A percentile compares a stretch with the other conserved stretches of the same genome.
Evolutionary conservation across 768 basidiomycete species (phyloP).

Genomic region (Mycena olivaceomarginata): DNA sequence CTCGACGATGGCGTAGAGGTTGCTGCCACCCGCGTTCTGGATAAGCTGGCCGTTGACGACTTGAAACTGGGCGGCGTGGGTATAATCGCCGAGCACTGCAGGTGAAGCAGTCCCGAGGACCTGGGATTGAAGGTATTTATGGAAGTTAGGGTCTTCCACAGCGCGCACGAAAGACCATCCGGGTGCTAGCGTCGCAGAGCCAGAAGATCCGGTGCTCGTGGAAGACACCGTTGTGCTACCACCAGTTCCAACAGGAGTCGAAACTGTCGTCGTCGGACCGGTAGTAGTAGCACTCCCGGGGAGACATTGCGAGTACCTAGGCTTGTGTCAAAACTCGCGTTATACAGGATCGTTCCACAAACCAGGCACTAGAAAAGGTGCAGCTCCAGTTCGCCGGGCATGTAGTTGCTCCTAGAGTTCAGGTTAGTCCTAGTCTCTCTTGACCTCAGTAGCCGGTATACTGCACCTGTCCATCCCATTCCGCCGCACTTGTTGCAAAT

Average conservation of each 20-base stretch:
- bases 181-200: conserved; percentile 65
- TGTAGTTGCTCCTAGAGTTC: conserved; percentile 18
- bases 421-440: background rate
- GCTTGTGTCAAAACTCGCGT: background rate
- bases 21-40: conserved; percentile 65
- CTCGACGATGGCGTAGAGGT: conserved; percentile 72
- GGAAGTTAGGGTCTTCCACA: conserved; percentile 76
- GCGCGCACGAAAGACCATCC: conserved; percentile 76
- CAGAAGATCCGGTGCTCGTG: conserved; percentile 55
- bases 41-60: conserved; percentile 74
- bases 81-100: conserved; percentile 72
- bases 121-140: conserved; percentile 76
- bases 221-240: conserved; percentile 44
- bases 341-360: background rate
- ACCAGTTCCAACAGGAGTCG: conserved; percentile 33
- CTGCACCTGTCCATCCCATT: conserved; percentile 29
- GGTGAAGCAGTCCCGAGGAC: conserved; percentile 62
- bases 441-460: background rate
- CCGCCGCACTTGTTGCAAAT: conserved; percentile 34
- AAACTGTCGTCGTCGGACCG: conserved; percentile 51
- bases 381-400: conserved; percentile 38
- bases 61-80: conserved; percentile 74
- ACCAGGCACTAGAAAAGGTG: conserved; percentile 20
- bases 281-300: conserved; percentile 54
- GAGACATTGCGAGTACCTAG: conserved; percentile 32